Percentiles rank a stretch among this genome's conserved stretches.
Conservation (phyloP, 352 stramenopile genomes). For the Albugo laibachii region DNA sequence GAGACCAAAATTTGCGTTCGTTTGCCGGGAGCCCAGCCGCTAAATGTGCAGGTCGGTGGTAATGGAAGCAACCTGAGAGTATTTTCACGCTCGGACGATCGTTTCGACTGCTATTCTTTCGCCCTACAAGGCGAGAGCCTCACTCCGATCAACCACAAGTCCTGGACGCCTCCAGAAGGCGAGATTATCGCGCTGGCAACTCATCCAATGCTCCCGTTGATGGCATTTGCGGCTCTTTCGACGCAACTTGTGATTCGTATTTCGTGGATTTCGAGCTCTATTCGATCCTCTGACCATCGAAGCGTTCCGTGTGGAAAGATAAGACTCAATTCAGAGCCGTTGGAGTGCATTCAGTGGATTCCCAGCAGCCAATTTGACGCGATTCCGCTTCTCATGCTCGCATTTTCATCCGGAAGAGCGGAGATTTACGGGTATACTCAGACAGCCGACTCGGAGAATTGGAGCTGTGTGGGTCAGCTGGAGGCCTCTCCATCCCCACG, state of each 20-base stretch:
- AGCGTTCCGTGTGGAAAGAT: constrained; percentile 58
- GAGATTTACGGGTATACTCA: constrained; percentile 34
- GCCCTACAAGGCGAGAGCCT: no score
- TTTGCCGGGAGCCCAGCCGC: no score
- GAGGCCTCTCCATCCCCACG: constrained; percentile 26
- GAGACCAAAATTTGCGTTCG: no score
- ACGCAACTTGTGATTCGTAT: constrained; percentile 37
- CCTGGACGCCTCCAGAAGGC: no score
- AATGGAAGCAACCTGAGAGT: no score
- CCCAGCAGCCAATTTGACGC: constrained; percentile 64
- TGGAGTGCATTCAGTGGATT: constrained; percentile 60
- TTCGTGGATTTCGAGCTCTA: constrained; percentile 70
- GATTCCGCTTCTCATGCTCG: constrained; percentile 46
- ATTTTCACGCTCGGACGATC: no score
- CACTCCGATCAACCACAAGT: no score
- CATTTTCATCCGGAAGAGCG: constrained; percentile 29
- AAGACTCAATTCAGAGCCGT: constrained; percentile 18
- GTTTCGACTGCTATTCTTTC: no score
- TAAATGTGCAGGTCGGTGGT: no score
- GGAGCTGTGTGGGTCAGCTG: constrained; percentile 50
- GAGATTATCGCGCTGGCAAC: constrained; percentile 21
- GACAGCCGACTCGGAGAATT: constrained; percentile 19
- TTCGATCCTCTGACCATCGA: constrained; percentile 33
- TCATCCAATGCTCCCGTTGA: constrained; percentile 50
- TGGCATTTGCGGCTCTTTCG: constrained; percentile 38